Base-by-base conservation (phyloP, 2,329 filamentous ascomycete species). In the Sclerotinia sclerotiorum region DNA sequence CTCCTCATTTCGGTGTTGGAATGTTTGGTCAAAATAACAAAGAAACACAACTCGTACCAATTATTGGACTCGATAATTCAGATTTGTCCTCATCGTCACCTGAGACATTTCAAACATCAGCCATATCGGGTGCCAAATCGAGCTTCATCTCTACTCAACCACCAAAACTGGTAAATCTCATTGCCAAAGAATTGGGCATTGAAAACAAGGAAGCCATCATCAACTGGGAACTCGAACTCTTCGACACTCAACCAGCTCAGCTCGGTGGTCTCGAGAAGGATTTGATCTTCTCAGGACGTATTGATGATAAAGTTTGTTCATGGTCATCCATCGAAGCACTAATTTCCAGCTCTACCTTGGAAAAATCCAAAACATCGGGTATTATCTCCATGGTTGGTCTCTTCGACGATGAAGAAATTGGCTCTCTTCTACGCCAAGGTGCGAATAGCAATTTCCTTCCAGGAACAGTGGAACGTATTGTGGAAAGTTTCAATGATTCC, bases 181-280 rank as follows among this genome's bases (percentile, higher is more conserved):
- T 99, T 76, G 87, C 90, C 10, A 85, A 85, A 19, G 85, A 95
- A 78, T 85, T 98, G n/a, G 87, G 87, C 42, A 87, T 98, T 70
- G 81, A 83, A 65, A 87, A 92, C 70, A 88, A 90, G 77, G 86
- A 84, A 73, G 86, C 84, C 65, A 97, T 99, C 71, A 82, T 97
- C 68, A 96, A 95, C 82, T 99, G 95, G 95, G 95, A 99, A 78
- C 87, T 98, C 49, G 95, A 99, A 81, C 89, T 99, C 44, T 99
- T 90, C 77, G 95, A 98, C 80, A 87, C 87, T 5, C 93, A 97
- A 78, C 92, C 94, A 11, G 94, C 94, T 1, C 88, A 90, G 52
- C 85, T 93, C 24, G 90, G 92, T 72, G 95, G 95, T 17, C 80
- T 99, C 68, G 92, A 97, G 75, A 92, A 90, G 78, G 94, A 98